Base-by-base conservation (phyloP, 768 basidiomycete genomes). In the Mycena maculata region DNA sequence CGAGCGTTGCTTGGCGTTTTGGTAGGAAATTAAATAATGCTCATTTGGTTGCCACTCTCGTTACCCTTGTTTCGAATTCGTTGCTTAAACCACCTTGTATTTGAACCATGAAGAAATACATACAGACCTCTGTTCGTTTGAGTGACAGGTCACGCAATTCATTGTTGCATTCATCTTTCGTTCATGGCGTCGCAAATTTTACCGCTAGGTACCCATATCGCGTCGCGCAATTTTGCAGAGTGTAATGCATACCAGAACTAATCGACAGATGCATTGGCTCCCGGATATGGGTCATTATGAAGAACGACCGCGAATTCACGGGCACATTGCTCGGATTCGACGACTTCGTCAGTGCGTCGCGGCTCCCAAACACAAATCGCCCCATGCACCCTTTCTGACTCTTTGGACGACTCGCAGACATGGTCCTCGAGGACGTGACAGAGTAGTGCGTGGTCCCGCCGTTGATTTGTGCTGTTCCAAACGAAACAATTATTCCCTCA, bases 191-290 rank as follows among this genome's bases (percentile, higher is more conserved):
- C 94, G 60, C 95, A 96, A 77, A 95, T 97, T 74, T 88, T 98
- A 45, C 95, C 95, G n/a, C 86, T 98, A 63, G 94, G 94, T 92
- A 75, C 65, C 80, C 67, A 48, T 10, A 28, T 31, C 38, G 15
- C 48, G 22, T 47, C 48, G 27, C 50, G 38, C 25, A 3, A 44
- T 25, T 39, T 23, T 39, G 58, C 23, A 44, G 54, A 53, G 50
- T 31, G 56, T 25, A 64, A 47, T 30, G 45, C 16, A 11, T 50
- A 31, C 58, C 70, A 96, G 97, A 99, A 78, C 86, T 99, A 47
- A 97, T 99, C 74, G 97, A 99, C 79, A 88, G 93, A 77, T 98
- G 97, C 76, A 99, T 98, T 77, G 97, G 97, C 62, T 97, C 95
- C 36, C 88, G 90, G 53, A 96, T 99, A 76, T 98, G 95, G 94